These are phyloP conservation scores for Triticum urartu DNA, from an alignment of 176 grass and related monocot genomes.

Conservation along the genomic window DNA sequence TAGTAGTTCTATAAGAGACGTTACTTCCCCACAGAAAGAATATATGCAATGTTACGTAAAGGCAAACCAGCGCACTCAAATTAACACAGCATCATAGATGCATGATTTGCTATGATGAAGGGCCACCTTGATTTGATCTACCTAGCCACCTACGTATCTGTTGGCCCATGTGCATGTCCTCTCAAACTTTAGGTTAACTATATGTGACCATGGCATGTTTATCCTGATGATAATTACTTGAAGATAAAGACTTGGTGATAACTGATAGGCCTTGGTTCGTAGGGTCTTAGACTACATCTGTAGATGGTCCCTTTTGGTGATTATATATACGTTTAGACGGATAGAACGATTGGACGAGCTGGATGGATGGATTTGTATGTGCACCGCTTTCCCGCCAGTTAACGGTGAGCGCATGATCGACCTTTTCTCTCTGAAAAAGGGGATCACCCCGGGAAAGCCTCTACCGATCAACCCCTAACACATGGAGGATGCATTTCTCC, in stretches of 20 bases:
- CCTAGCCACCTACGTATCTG: background rate
- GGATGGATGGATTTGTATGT: constrained; percentile 10
- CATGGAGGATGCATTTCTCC: background rate
- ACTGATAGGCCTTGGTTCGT: background rate
- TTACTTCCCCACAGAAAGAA: background rate
- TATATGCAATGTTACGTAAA: background rate
- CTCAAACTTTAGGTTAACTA: background rate
- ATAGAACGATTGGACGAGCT: constrained; percentile 13
- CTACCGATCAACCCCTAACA: background rate
- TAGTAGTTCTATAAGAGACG: too few species aligned
- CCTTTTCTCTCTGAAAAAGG: too few species aligned
- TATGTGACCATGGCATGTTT: constrained; percentile 17
- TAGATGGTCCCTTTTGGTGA: background rate
- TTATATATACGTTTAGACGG: constrained; percentile 20
- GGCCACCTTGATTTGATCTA: constrained; percentile 1
- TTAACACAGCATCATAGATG: background rate
- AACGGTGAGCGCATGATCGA: background rate
- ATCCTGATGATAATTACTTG: background rate
- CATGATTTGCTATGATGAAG: background rate
- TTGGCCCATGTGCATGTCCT: background rate
- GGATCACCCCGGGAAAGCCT: too few species aligned
- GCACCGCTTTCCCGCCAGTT: background rate
- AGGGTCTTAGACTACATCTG: background rate
- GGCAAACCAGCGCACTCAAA: background rate
- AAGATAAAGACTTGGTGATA: constrained; percentile 1